Base-by-base conservation (phyloP, 208 protist genomes). In the Acanthamoeba castellanii region DNA sequence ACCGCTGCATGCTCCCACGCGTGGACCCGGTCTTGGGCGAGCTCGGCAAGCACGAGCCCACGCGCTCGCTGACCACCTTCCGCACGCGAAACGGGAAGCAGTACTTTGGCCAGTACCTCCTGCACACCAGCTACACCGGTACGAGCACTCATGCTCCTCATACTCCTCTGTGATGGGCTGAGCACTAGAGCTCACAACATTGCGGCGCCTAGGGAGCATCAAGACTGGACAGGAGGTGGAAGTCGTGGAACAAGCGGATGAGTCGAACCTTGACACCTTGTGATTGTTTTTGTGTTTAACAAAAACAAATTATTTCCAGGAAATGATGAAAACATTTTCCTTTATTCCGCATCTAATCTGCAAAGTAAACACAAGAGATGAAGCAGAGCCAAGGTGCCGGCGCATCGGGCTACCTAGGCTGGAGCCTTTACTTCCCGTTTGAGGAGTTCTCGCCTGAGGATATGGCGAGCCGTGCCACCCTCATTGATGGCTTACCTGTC, bases 371-470 rank as follows among this genome's bases (percentile, higher is more conserved):
- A 37, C 2, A 30, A 9, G 27, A 76, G 27, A 92, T 92, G 18
- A 57, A 27, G 45, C 55, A 76, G 64, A 47, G n/a, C 34, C 30
- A 90, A 18, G 61, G 30, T 42, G 37, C 87, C 52, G 6, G 27
- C 37, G n/a, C n/a, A 8, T 13, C 32, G 16, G 70, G 70, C 14
- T 82, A 82, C 42, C 32, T 11, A 0, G 87, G 87, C 22, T 92
- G 87, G 87, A 57, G 47, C 52, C 8, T 76, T 4, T 92, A 76
- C 32, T 92, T 92, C 25, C 55, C 87, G 3, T 45, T 61, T n/a
- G 87, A 92, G 61, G 61, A 45, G 32, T 92, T 92, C n/a, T 68
- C 87, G 52, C 42, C 64, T 9, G 87, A 72, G 25, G 87, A 92
- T 27, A 70, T 78, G 55, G 34, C 16, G 11, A 27, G 11, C 11